Base-by-base conservation (phyloP, 768 basidiomycete species). In the Boletus reticulatus region DNA sequence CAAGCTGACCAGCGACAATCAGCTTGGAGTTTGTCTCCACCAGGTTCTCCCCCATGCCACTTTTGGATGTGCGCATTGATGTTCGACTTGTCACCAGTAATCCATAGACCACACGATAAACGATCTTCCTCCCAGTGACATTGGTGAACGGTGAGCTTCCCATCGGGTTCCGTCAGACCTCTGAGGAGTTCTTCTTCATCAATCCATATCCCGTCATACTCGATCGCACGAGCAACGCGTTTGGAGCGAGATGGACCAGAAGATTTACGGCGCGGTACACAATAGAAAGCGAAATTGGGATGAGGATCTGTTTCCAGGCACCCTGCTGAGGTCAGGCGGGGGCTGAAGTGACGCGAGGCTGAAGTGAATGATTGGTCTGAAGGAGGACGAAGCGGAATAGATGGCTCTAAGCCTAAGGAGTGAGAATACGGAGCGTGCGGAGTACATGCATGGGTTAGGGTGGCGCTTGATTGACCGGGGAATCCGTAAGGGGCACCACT, bases 1-100 rank as follows among this genome's bases (percentile, higher is more conserved):
- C 66, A 70, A n/a, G 16, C 24, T 0, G 50, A 41, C 64, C 63
- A 64, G 17, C 31, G 37, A 42, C 63, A 66, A 2, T 37, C 11
- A 8, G 14, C 24, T 24, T 31, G 11, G 9, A 16, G 4, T 20
- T 63, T 66, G 34, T 63, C 64, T 6, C 50, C 49, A 1, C 56
- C 54, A 2, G 43, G 42, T 34, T 45, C 37, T 4, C 49, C 53
- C 43, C 59, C 48, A 2, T 67, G 62, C 57, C 66, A 67, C 48
- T 27, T 57, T 27, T 53, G 65, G 29, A 62, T 61, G 17, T 67
- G 65, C 1, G 5, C 1, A 5, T 50, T 54, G 29, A 65, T 29
- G 27, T 29, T 29, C 27, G 27, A 29, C 27, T 29, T 29, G 27
- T 9, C 27, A 29, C 27, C 27, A 2, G 27, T 29, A 29, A 29